Conservation (phyloP, 2,329 filamentous ascomycete genomes). For the Periconia sp. region DNA sequence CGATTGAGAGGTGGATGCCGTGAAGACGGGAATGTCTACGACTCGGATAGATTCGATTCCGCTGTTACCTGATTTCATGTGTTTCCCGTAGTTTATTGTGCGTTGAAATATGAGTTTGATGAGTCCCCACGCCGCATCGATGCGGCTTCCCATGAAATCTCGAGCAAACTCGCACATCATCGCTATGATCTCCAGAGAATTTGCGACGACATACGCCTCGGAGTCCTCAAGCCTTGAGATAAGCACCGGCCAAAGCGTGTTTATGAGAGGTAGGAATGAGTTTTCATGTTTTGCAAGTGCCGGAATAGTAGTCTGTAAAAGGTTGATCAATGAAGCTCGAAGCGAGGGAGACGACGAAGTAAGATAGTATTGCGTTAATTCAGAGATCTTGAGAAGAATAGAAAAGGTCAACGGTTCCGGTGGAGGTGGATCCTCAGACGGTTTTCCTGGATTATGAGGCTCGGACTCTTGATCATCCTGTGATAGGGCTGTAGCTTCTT, state of each 20-base stretch:
- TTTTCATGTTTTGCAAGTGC: slow-evolving; percentile 76
- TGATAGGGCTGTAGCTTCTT: slow-evolving; percentile 11
- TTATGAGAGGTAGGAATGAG: slow-evolving; percentile 83
- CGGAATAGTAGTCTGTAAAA: slow-evolving; percentile 72
- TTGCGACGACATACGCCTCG: slow-evolving; percentile 69
- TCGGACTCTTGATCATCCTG: slow-evolving; percentile 38
- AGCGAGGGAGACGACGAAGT: slow-evolving; percentile 80
- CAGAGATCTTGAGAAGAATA: slow-evolving; percentile 79
- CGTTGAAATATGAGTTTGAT: slow-evolving; percentile 41
- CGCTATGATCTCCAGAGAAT: slow-evolving; percentile 69
- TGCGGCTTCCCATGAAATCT: slow-evolving; percentile 75
- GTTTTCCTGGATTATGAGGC: slow-evolving; percentile 41
- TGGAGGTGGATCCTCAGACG: slow-evolving; percentile 63
- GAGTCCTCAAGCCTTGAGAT: slow-evolving; percentile 66
- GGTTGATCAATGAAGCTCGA: slow-evolving; percentile 73
- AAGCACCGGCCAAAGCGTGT: slow-evolving; percentile 87
- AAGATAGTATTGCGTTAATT: slow-evolving; percentile 85
- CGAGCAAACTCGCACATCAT: slow-evolving; percentile 72
- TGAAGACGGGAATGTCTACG: not conserved
- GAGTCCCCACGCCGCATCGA: slow-evolving; percentile 71
- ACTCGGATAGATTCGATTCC: slow-evolving; percentile 2
- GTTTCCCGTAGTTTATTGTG: slow-evolving; percentile 12
- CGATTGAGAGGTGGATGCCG: slow-evolving; percentile 5
- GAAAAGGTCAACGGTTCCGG: slow-evolving; percentile 74
- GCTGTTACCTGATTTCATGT: not conserved